Percentiles rank a stretch among this genome's conserved stretches.
Evolutionary conservation across 441 rosid species (phyloP).

Genomic region (Heliophila coronopifolia): DNA sequence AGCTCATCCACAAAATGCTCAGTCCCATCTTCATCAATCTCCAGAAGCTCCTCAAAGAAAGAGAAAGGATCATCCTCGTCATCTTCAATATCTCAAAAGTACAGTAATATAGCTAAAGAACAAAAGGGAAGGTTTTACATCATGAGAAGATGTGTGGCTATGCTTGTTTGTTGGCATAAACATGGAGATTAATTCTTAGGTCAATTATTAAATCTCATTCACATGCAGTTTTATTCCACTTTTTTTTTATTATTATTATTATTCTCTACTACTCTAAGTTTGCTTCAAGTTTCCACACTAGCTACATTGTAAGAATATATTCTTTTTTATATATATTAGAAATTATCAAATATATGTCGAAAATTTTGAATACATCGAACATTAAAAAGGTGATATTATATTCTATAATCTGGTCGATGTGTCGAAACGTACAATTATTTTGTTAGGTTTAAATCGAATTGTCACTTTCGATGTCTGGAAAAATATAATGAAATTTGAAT

Average conservation of each 20-base stretch:
- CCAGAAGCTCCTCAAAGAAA: slow-evolving; percentile 58
- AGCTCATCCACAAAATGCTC: slow-evolving; percentile 59
- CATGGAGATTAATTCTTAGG: slow-evolving; percentile 88
- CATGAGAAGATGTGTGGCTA: slow-evolving; percentile 96
- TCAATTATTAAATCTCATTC: slow-evolving; percentile 12
- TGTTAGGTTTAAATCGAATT: not conserved
- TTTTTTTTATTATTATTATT: not conserved
- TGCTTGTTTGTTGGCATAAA: slow-evolving; percentile 98
- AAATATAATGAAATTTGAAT: not conserved
- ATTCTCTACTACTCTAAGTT: too few species aligned
- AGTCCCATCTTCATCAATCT: slow-evolving; percentile 33
- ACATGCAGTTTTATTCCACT: slow-evolving; percentile 7
- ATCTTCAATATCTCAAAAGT: slow-evolving; percentile 48
- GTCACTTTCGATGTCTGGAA: too few species aligned
- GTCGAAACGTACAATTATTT: too few species aligned
- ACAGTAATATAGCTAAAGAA: slow-evolving; percentile 82
- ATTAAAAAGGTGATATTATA: too few species aligned
- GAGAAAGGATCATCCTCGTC: slow-evolving; percentile 18
- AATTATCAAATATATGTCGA: too few species aligned
- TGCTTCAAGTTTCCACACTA: too few species aligned
- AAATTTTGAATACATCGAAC: too few species aligned
- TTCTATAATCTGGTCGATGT: too few species aligned
- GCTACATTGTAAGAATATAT: too few species aligned
- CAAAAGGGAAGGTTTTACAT: slow-evolving; percentile 93
- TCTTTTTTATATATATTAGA: too few species aligned